These are phyloP conservation scores for Aureobasidium sp. DNA, from an alignment of 2,329 filamentous ascomycete species.

Conservation along the genomic window DNA sequence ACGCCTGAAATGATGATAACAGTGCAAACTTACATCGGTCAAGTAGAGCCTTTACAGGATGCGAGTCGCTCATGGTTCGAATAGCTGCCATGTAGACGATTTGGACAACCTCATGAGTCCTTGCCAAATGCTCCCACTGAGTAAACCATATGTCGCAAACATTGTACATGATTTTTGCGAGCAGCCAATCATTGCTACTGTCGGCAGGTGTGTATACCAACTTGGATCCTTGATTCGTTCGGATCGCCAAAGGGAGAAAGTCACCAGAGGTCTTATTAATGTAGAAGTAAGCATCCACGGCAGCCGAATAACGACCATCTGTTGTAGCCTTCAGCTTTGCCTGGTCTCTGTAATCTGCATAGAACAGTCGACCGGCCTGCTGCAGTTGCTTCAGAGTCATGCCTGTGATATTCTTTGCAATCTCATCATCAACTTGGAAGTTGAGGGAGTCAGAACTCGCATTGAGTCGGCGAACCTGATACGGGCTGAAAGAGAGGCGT, in stretches of 20 bases:
- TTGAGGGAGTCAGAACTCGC: not conserved
- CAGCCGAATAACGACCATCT: not conserved
- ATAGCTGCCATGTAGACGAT: slow-evolving; percentile 9
- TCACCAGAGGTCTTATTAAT: not conserved
- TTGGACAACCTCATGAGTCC: slow-evolving; percentile 1
- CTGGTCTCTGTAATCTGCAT: slow-evolving; percentile 3
- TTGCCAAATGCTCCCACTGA: slow-evolving; percentile 1
- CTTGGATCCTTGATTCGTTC: not conserved
- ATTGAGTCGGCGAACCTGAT: slow-evolving; percentile 1
- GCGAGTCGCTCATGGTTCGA: not conserved
- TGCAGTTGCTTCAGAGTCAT: not conserved
- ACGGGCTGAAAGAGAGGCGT: not conserved
- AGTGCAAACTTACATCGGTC: not conserved
- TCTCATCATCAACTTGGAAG: slow-evolving; percentile 1
- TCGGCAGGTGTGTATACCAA: not conserved
- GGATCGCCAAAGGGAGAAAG: not conserved
- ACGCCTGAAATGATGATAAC: not conserved
- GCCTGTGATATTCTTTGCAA: not conserved
- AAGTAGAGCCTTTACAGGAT: not conserved
- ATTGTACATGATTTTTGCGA: slow-evolving; percentile 7
- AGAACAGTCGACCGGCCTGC: not conserved
- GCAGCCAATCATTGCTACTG: not conserved
- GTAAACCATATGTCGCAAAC: slow-evolving; percentile 6
- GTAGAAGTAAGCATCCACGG: slow-evolving; percentile 6
- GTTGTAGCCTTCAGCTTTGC: not conserved